phyloP scores from a whole-genome alignment of 1,284 basidiomycete genomes.

The Cronartium ribicola region DNA sequence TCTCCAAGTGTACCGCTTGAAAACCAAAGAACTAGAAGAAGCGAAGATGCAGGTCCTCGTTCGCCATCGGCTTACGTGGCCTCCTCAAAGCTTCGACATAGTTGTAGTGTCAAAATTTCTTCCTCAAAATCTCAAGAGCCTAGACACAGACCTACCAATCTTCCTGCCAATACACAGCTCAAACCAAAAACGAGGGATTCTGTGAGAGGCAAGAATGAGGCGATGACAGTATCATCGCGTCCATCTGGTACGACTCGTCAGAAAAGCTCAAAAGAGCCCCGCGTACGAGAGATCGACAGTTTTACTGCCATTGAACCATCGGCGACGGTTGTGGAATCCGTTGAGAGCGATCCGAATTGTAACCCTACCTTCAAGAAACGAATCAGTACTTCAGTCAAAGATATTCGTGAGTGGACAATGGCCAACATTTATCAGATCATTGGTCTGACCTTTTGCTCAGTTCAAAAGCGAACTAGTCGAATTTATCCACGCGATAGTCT shows the following conservation, averaged over 20 bases:
- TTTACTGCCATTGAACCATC: constrained; percentile 24
- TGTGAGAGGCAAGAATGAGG: neutral
- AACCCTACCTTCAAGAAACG: constrained; percentile 26
- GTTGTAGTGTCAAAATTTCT: neutral
- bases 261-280: neutral
- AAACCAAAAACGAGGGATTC: neutral
- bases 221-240: neutral
- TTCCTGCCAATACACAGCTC: neutral
- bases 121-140: neutral
- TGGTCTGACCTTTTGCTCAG: neutral
- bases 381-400: constrained; percentile 30
- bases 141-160: neutral
- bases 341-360: constrained; percentile 19
- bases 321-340: constrained; percentile 4
- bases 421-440: neutral
- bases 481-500: neutral
- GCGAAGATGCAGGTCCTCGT: neutral
- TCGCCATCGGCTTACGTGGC: neutral
- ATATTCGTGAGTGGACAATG: constrained; percentile 12
- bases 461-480: constrained; percentile 31
- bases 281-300: constrained; percentile 17
- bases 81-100: neutral
- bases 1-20: too few species aligned
- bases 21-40: neutral
- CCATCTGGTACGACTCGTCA: neutral